Evolutionary conservation across 1,284 basidiomycete species (phyloP).

Genomic region (Irpex lacteus): DNA sequence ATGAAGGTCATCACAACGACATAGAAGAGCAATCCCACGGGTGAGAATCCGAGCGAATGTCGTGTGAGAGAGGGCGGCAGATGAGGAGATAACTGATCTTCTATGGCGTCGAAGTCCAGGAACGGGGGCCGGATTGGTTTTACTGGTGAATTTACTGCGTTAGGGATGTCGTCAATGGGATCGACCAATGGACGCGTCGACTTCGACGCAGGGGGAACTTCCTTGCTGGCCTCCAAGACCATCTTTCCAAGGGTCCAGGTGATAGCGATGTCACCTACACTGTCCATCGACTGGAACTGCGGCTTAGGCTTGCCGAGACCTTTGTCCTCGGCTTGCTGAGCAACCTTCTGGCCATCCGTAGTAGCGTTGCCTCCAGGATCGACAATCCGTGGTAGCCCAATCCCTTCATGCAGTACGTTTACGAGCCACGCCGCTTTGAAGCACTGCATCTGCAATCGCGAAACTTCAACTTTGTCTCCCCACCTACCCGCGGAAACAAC

Average conservation of each 20-base stretch:
- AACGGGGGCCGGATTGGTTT: constrained; percentile 62
- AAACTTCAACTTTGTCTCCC: constrained; percentile 74
- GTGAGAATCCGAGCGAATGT: constrained; percentile 67
- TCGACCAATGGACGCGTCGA: constrained; percentile 58
- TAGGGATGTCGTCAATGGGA: constrained; percentile 61
- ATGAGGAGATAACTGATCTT: constrained; percentile 60
- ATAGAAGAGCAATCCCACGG: constrained; percentile 57
- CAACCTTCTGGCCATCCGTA: constrained; percentile 64
- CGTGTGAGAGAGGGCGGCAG: constrained; percentile 58
- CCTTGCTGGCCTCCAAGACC: constrained; percentile 93
- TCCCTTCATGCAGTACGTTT: constrained; percentile 94
- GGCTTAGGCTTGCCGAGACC: constrained; percentile 72
- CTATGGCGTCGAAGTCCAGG: constrained; percentile 54
- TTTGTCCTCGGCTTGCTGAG: constrained; percentile 73
- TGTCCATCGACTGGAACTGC: constrained; percentile 89
- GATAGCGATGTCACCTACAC: constrained; percentile 89
- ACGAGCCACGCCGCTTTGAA: constrained; percentile 99
- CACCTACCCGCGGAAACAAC: constrained; percentile 65
- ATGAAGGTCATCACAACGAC: constrained; percentile 39
- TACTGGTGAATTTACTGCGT: constrained; percentile 47
- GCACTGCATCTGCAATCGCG: constrained; percentile 93
- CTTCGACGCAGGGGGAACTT: constrained; percentile 53
- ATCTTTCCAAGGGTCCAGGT: constrained; percentile 99
- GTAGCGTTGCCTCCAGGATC: constrained; percentile 77
- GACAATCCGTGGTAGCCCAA: constrained; percentile 90